These are phyloP conservation scores for Fimicolochytrium jonesii DNA, from an alignment of 192 early-diverging fungal species.

Conservation along the genomic window DNA sequence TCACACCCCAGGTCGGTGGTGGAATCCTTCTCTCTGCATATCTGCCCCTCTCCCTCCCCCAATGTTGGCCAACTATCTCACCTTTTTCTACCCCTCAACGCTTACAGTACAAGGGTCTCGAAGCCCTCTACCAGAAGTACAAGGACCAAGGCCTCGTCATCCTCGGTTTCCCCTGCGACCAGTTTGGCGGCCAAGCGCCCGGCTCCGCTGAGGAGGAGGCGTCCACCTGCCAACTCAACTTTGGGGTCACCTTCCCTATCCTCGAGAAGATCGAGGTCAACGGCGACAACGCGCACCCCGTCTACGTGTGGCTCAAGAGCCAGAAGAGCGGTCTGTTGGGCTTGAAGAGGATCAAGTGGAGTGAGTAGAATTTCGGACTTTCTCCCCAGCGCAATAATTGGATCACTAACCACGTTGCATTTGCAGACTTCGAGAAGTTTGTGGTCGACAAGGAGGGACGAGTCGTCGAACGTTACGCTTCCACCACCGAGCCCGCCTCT, in stretches of 20 bases:
- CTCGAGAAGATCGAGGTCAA: slow-evolving; percentile 80
- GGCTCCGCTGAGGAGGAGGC: slow-evolving; percentile 40
- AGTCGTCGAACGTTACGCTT: slow-evolving; percentile 31
- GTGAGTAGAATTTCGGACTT: no score
- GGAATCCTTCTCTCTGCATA: no score
- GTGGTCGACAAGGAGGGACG: slow-evolving; percentile 37
- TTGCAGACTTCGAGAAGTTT: slow-evolving; percentile 57
- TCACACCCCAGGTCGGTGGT: slow-evolving; percentile 76
- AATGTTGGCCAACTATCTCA: no score
- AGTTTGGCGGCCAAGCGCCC: slow-evolving; percentile 43
- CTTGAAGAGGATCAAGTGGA: slow-evolving; percentile 19
- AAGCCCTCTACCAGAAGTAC: slow-evolving; percentile 45
- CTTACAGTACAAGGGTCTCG: slow-evolving; percentile 34
- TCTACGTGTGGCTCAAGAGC: slow-evolving; percentile 44
- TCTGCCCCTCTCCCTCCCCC: no score
- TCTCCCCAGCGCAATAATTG: background rate
- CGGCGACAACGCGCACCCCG: slow-evolving; percentile 39
- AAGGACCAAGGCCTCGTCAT: slow-evolving; percentile 68
- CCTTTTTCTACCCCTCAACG: no score
- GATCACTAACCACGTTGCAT: background rate
- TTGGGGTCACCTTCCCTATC: slow-evolving; percentile 83
- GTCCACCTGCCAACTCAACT: slow-evolving; percentile 61
- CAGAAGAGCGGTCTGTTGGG: slow-evolving; percentile 32
- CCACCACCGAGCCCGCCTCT: slow-evolving; percentile 51
- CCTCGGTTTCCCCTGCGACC: slow-evolving; percentile 75